Conservation (phyloP, 805 yeast species). For the Myxozyma neotropica region DNA sequence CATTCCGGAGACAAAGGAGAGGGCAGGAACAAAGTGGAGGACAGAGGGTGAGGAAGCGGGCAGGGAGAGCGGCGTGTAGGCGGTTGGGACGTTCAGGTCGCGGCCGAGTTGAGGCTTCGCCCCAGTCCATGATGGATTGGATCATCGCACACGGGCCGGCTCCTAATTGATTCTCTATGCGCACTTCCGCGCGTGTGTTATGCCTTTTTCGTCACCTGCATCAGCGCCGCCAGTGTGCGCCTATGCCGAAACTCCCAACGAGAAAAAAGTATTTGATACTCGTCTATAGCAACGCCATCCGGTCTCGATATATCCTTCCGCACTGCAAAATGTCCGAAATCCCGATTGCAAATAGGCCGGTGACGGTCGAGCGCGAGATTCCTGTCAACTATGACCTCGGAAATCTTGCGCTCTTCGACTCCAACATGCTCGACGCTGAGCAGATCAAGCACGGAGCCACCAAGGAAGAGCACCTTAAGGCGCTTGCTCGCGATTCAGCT, state of each 20-base stretch:
- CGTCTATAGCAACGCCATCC: too few species aligned
- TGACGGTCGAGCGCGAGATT: conserved; percentile 86
- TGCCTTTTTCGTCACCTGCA: too few species aligned
- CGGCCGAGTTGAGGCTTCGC: conserved; percentile 10
- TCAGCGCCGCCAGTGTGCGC: background rate
- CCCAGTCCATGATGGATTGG: background rate
- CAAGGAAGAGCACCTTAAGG: conserved; percentile 64
- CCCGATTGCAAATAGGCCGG: conserved; percentile 51
- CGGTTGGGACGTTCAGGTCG: background rate
- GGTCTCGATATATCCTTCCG: background rate
- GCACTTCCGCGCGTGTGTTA: too few species aligned
- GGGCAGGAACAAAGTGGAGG: background rate
- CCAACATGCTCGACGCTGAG: conserved; percentile 75
- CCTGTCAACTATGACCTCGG: conserved; percentile 91
- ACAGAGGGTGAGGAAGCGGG: background rate
- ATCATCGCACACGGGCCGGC: conserved; percentile 14
- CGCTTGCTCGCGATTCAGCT: conserved; percentile 84
- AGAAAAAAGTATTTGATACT: background rate
- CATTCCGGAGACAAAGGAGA: background rate
- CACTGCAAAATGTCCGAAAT: conserved; percentile 5
- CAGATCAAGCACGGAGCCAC: conserved; percentile 48
- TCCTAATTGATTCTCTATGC: background rate
- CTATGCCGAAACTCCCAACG: conserved; percentile 2
- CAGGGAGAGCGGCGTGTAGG: background rate
- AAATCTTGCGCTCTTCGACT: conserved; percentile 84